Base-by-base conservation (phyloP, 768 basidiomycete genomes). In the Tulasnella sp. region DNA sequence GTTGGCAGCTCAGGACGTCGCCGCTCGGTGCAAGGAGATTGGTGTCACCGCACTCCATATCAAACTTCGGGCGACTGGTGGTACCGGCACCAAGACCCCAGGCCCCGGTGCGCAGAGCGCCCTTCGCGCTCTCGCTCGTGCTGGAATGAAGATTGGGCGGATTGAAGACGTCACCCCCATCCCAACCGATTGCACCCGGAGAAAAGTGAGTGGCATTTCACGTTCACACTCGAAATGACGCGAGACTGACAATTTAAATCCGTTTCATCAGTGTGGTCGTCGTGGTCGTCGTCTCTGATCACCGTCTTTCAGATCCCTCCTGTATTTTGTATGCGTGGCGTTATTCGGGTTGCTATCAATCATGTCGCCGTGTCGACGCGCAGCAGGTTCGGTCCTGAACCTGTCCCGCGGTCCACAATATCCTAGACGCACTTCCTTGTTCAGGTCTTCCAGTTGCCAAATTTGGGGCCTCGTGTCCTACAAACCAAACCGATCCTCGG, bases 111-210 rank as follows among this genome's bases (percentile, higher is more conserved):
- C 92, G 48, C 96, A 99, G 78, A 88, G 87, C 66, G 94, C 96
- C 44, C 86, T 98, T 69, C 90, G 94, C 74, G 96, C 93, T 53
- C 85, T 98, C 60, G 96, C 96, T 67, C 92, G 94, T 76, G 85
- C 94, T 60, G 94, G 96, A 55, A 96, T 99, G 92, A 78, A 87
- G 65, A 97, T 99, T 66, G 96, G 96, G 60, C 80, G 96, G 65
- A 98, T 99, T 67, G 94, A 97, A 76, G 94, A 99, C 68, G 93
- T 97, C 52, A 98, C 94, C 42, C 94, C 94, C 63, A 82, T 94
- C 61, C 96, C 96, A 53, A 93, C 93, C 49, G 96, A 99, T 73
- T 92, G 85, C 61, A 99, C 96, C 66, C 81, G 96, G 69, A 82
- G 93, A 74, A 99, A 99, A 87, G 90, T 91, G 62, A 63, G 75